These are phyloP conservation scores for Blepharisma stoltei DNA, from an alignment of 73 alveolate genomes.

Conservation along the genomic window DNA sequence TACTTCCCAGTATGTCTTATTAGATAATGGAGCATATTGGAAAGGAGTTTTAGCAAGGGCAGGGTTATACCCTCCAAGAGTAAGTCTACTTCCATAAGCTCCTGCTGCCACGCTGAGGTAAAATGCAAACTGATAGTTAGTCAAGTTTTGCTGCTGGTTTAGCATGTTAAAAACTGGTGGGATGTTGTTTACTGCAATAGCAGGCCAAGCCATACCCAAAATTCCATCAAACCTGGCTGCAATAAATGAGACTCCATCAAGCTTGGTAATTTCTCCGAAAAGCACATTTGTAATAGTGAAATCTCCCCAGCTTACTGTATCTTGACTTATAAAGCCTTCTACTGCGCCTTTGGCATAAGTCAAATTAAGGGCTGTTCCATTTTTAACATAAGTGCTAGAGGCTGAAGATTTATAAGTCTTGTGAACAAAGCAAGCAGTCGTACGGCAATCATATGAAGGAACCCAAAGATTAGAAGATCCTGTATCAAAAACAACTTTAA, in stretches of 20 bases:
- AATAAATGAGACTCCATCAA: conserved; percentile 43
- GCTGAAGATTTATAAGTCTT: conserved; percentile 38
- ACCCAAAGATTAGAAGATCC: conserved; percentile 92
- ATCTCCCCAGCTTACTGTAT: conserved; percentile 51
- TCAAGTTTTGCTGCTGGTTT: conserved; percentile 34
- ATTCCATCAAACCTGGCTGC: conserved; percentile 65
- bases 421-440: conserved; percentile 58
- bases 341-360: conserved; percentile 68
- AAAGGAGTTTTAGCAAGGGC: conserved; percentile 17
- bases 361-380: conserved; percentile 56
- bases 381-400: conserved; percentile 50
- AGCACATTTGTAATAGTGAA: conserved; percentile 34
- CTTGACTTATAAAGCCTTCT: conserved; percentile 51
- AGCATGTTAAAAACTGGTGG: conserved; percentile 39
- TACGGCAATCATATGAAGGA: conserved; percentile 65
- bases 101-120: conserved; percentile 29
- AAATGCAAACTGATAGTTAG: conserved; percentile 56
- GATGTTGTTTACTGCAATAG: conserved; percentile 52
- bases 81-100: conserved; percentile 40
- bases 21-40: conserved; percentile 54
- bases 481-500: conserved; percentile 84
- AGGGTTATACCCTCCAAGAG: conserved; percentile 52
- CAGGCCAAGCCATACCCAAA: conserved; percentile 62
- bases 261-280: conserved; percentile 59
- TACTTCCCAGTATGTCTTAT: conserved; percentile 52